These are phyloP conservation scores for Epichloe gansuensis DNA, from an alignment of 2,329 filamentous ascomycete genomes.

Conservation along the genomic window DNA sequence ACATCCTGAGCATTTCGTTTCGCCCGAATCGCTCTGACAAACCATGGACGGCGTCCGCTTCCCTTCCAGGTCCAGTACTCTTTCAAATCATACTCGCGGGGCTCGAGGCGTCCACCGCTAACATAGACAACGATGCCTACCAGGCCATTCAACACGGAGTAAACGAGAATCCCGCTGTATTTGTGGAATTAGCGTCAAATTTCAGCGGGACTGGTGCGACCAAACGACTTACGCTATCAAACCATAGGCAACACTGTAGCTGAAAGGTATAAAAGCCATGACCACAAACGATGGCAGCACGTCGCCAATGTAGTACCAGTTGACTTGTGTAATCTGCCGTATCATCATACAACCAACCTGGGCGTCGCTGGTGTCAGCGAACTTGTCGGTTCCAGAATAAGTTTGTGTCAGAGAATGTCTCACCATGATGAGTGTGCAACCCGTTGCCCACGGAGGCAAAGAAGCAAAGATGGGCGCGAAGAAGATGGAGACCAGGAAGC, in stretches of 20 bases:
- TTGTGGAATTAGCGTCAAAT: slow-evolving; percentile 2
- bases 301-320: slow-evolving; percentile 66
- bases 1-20: not conserved
- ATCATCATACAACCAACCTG: slow-evolving; percentile 68
- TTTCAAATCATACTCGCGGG: slow-evolving; percentile 39
- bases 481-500: slow-evolving; percentile 60
- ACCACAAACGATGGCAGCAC: slow-evolving; percentile 65
- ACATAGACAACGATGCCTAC: slow-evolving; percentile 32
- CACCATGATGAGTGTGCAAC: slow-evolving; percentile 56
- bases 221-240: slow-evolving; percentile 51
- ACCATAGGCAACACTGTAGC: slow-evolving; percentile 66
- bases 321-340: slow-evolving; percentile 59
- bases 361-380: not conserved
- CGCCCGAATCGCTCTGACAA: slow-evolving; percentile 25
- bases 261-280: slow-evolving; percentile 64
- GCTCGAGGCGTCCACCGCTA: slow-evolving; percentile 31
- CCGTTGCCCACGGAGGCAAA: slow-evolving; percentile 67
- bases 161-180: slow-evolving; percentile 38
- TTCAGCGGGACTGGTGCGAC: not conserved
- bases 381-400: not conserved
- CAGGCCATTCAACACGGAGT: slow-evolving; percentile 35
- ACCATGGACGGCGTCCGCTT: slow-evolving; percentile 33
- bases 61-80: slow-evolving; percentile 44
- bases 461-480: slow-evolving; percentile 67
- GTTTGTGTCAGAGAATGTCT: not conserved